These are phyloP conservation scores for Xerocomus potaroensis DNA, from an alignment of 768 basidiomycete genomes.

Conservation along the genomic window DNA sequence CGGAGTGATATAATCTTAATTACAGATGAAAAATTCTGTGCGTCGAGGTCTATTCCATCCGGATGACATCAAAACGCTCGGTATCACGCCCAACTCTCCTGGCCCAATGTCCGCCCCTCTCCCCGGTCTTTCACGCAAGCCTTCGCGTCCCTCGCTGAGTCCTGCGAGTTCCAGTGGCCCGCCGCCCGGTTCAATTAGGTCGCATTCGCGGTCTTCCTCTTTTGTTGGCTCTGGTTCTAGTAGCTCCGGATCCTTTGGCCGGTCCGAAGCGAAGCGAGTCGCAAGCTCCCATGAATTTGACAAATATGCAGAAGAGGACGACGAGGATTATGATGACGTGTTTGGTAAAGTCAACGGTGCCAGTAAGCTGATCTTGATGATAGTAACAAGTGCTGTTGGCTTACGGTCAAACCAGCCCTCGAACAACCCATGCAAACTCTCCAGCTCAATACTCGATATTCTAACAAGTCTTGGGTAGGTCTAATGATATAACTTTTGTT, in stretches of 20 bases:
- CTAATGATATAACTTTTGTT: slow-evolving; percentile 6
- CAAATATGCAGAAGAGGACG: slow-evolving; percentile 86
- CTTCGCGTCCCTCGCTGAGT: slow-evolving; percentile 51
- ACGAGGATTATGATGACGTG: slow-evolving; percentile 92
- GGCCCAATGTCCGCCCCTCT: slow-evolving; percentile 68
- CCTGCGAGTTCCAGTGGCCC: slow-evolving; percentile 33
- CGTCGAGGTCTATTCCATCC: slow-evolving; percentile 83
- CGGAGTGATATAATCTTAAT: not conserved
- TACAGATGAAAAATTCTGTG: slow-evolving; percentile 63
- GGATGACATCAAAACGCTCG: slow-evolving; percentile 80
- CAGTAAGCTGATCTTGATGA: slow-evolving; percentile 42
- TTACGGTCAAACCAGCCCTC: slow-evolving; percentile 34
- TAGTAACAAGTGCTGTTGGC: not conserved
- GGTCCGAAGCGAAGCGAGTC: slow-evolving; percentile 54
- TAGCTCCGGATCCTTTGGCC: slow-evolving; percentile 55
- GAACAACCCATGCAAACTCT: slow-evolving; percentile 69
- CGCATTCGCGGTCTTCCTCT: slow-evolving; percentile 61
- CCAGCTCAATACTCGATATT: slow-evolving; percentile 80
- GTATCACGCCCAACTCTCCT: slow-evolving; percentile 45
- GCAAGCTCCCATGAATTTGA: slow-evolving; percentile 63
- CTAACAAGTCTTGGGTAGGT: slow-evolving; percentile 85
- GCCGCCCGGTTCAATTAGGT: slow-evolving; percentile 27
- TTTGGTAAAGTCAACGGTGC: slow-evolving; percentile 75
- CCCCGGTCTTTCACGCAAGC: slow-evolving; percentile 48
- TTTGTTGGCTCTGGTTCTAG: slow-evolving; percentile 40